A percentile compares a stretch with the other conserved stretches of the same genome.
phyloP scores from a whole-genome alignment of 805 yeast genomes.

The Metschnikowia henanensis region DNA sequence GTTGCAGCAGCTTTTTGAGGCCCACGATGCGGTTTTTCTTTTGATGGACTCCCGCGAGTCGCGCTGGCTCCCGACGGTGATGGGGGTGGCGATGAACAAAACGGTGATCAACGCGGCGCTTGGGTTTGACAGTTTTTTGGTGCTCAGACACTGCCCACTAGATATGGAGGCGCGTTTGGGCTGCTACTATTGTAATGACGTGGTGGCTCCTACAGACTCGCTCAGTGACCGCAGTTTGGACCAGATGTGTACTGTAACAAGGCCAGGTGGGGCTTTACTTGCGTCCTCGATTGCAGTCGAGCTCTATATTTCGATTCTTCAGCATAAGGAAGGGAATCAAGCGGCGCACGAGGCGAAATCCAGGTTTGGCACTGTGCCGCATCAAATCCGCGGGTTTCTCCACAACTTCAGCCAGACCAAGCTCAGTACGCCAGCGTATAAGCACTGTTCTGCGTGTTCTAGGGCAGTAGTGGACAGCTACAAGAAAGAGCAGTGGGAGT shows the following conservation, averaged over 20 bases:
- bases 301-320: conserved; percentile 69
- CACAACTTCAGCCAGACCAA: conserved; percentile 62
- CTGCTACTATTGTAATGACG: conserved; percentile 95
- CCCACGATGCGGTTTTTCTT: conserved; percentile 76
- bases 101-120: conserved; percentile 88
- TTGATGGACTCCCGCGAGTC: conserved; percentile 95
- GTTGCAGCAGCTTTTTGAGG: conserved; percentile 52
- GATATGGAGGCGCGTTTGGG: conserved; percentile 55
- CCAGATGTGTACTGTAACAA: conserved; percentile 98
- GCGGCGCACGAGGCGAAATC: conserved; percentile 42
- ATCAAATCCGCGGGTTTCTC: conserved; percentile 88
- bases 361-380: conserved; percentile 72
- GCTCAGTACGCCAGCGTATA: conserved; percentile 70
- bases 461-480: conserved; percentile 52
- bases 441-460: conserved; percentile 88
- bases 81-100: conserved; percentile 67
- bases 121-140: conserved; percentile 92
- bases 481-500: conserved; percentile 68
- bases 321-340: conserved; percentile 53
- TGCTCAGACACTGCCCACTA: conserved; percentile 72
- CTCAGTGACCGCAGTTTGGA: conserved; percentile 86
- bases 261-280: conserved; percentile 92
- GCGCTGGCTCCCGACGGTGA: conserved; percentile 94
- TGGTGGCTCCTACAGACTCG: conserved; percentile 90
- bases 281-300: conserved; percentile 91